A percentile compares a stretch with the other conserved stretches of the same genome.
Evolutionary conservation across 1,139 yeast species (phyloP).

Genomic region (Suhomyces terraborum): DNA sequence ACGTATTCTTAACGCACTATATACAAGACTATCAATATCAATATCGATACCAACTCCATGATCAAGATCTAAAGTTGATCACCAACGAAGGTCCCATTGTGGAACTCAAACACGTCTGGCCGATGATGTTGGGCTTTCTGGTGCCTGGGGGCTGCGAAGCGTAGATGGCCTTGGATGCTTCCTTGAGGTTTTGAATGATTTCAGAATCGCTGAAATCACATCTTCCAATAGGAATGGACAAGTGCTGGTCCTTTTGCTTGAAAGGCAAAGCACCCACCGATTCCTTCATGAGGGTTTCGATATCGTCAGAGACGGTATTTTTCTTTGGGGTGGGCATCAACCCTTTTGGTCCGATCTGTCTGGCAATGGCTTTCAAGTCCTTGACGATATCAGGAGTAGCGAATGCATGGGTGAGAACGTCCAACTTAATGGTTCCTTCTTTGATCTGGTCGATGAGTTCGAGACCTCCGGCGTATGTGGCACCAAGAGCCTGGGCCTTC

Average conservation of each 20-base stretch:
- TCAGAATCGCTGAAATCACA: slow-evolving; percentile 79
- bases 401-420: slow-evolving; percentile 71
- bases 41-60: too few relatives aligned
- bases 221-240: slow-evolving; percentile 75
- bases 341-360: slow-evolving; percentile 84
- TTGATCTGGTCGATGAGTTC: slow-evolving; percentile 67
- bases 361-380: slow-evolving; percentile 65
- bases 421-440: slow-evolving; percentile 54
- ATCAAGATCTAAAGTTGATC: slow-evolving; percentile 47
- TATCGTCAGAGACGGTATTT: slow-evolving; percentile 80
- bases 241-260: slow-evolving; percentile 63
- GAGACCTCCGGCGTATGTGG: slow-evolving; percentile 66
- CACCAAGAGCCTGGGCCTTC: slow-evolving; percentile 60
- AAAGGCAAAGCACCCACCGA: slow-evolving; percentile 71
- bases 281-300: slow-evolving; percentile 52
- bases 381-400: slow-evolving; percentile 82
- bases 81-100: slow-evolving; percentile 84
- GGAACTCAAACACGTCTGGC: slow-evolving; percentile 67
- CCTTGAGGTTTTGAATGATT: slow-evolving; percentile 68
- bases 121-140: slow-evolving; percentile 70
- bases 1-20: too few relatives aligned
- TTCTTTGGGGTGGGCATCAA: slow-evolving; percentile 85
- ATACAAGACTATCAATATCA: slow-evolving; percentile 12
- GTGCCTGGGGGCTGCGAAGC: slow-evolving; percentile 58
- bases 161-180: slow-evolving; percentile 67